phyloP scores from a whole-genome alignment of 2,329 filamentous ascomycete genomes.

The Thielaviopsis euricoi region DNA sequence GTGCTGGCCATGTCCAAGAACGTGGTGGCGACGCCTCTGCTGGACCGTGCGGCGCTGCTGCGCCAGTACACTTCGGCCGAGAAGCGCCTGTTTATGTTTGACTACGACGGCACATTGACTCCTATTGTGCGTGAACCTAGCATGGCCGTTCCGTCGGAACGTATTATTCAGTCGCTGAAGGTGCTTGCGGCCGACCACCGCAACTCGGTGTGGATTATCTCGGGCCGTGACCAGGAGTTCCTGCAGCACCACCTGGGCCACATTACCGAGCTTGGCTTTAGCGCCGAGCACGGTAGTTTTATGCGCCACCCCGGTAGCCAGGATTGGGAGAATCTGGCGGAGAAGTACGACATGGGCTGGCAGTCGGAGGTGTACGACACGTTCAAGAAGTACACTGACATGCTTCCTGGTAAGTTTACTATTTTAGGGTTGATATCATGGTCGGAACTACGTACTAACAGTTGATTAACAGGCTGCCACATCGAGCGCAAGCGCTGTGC shows the following conservation, averaged over 20 bases:
- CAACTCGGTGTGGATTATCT: conserved; percentile 97
- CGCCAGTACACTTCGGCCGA: conserved; percentile 56
- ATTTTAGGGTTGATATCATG: neutral
- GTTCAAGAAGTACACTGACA: conserved; percentile 79
- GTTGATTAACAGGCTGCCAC: conserved; percentile 49
- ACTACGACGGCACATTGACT: conserved; percentile 94
- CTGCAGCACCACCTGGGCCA: conserved; percentile 83
- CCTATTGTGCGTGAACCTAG: conserved; percentile 87
- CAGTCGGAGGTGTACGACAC: conserved; percentile 68
- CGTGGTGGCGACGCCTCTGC: conserved; percentile 59
- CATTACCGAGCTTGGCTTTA: conserved; percentile 77
- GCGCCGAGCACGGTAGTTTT: conserved; percentile 93
- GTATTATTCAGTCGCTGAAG: conserved; percentile 64
- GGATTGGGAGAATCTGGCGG: conserved; percentile 78
- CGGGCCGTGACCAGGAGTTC: conserved; percentile 83
- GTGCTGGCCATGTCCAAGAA: conserved; percentile 66
- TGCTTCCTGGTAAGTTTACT: conserved; percentile 51
- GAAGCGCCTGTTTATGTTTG: conserved; percentile 90
- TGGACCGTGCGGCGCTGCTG: conserved; percentile 60
- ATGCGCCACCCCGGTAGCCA: conserved; percentile 63
- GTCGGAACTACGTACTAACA: neutral
- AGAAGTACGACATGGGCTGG: conserved; percentile 82
- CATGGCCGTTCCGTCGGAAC: conserved; percentile 73
- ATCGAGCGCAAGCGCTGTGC: conserved; percentile 91
- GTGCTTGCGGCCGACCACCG: conserved; percentile 60